phyloP scores from a whole-genome alignment of 2,329 filamentous ascomycete species.

The Nannizziopsis barbatae region DNA sequence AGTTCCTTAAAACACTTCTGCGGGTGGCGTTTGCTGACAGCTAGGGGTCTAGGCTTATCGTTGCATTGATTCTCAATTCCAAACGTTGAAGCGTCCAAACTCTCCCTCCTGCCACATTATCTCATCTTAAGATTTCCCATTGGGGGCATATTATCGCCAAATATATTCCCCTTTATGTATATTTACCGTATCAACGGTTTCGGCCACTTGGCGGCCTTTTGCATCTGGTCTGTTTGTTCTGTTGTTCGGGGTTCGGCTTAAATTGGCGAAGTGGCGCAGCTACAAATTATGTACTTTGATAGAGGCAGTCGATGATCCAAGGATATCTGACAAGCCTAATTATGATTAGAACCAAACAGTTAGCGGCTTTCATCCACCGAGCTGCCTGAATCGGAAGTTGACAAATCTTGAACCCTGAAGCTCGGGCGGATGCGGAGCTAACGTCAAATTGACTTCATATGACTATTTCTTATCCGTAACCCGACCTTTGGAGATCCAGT shows the following conservation, averaged over 20 bases:
- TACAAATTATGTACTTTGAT: not conserved
- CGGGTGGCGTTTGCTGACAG: not conserved
- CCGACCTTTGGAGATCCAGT: not conserved
- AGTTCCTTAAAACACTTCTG: not conserved
- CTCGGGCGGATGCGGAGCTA: slow-evolving; percentile 2
- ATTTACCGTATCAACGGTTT: slow-evolving; percentile 2
- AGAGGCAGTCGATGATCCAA: not conserved
- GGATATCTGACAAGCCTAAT: too few species aligned
- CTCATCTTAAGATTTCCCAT: not conserved
- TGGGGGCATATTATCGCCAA: not conserved
- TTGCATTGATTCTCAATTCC: slow-evolving; percentile 82
- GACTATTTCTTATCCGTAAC: not conserved
- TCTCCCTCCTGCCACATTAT: not conserved
- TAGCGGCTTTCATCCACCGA: too few species aligned
- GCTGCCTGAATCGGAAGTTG: too few species aligned
- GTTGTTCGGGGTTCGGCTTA: not conserved
- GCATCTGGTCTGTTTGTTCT: not conserved
- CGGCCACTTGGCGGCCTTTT: not conserved
- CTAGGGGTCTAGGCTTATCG: slow-evolving; percentile 64
- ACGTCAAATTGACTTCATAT: slow-evolving; percentile 11
- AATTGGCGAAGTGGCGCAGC: slow-evolving; percentile 6
- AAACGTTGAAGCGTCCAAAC: slow-evolving; percentile 43
- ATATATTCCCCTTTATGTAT: not conserved
- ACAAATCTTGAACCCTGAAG: not conserved
- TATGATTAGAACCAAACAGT: too few species aligned